Base-by-base conservation (phyloP, 768 basidiomycete species). In the Hygrocybe coccinea region DNA sequence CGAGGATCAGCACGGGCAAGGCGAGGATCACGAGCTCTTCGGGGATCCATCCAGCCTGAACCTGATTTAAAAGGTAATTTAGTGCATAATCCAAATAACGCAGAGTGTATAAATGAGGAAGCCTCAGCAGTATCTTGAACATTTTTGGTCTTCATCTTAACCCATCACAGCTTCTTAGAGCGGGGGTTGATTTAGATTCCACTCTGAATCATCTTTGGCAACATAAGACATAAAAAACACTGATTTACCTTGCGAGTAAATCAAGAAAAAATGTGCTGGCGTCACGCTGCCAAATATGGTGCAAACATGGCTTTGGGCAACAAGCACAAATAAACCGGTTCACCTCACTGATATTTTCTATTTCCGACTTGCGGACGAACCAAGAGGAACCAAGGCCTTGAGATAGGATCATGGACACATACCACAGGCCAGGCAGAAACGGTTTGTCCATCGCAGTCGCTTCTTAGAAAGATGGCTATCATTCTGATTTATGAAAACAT, bases 101-200 rank as follows among this genome's bases (percentile, higher is more conserved):
- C 29, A 52, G 29, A 50, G 37, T 54, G 37, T 54, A 55, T 55
- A 61, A 45, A 34, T 55, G 44, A 29, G 8, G 54, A 49, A 58
- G 75, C 73, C 71, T 92, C 90, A 93, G 89, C 83, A 93, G 90
- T 93, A 93, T 92, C 90, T 84, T 78, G 89, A 90, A 89, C 88
- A 83, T 75, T 76, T 64, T 58, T 66, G 73, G 88, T 91, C 90
- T 80, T 77, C 89, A 80, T 67, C 59, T 79, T 80, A 74, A 87
- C 85, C 87, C 86, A 72, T 75, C 59, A 60, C 58, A 55, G 52
- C 63, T 57, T 52, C 56, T 55, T 60, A 58, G 52, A 64, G 68
- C 61, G 70, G 72, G 78, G 87, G 82, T 91, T 78, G 75, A 81
- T 87, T 69, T 72, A 86, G 90, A 75, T 84, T 89, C 90, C 90